Evolutionary conservation across 495 filamentous ascomycete genomes (phyloP), one percentile per base, ranked within the genome.

Genomic region (Apiosordaria backusii): DNA sequence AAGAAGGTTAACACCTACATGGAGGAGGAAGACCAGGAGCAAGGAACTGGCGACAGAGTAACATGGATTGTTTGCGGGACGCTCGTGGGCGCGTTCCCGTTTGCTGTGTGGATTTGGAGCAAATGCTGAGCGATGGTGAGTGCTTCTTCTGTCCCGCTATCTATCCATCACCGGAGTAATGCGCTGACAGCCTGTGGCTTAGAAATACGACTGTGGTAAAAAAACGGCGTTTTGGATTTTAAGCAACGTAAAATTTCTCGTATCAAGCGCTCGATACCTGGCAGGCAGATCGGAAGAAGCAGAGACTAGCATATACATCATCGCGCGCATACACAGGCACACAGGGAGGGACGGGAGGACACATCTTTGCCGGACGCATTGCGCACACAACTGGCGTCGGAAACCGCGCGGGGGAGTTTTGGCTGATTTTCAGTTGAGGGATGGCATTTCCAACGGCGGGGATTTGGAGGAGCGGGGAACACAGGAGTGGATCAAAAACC

Each of bases 1-100:
- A 64, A 55, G 10, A 45, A 67, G 21, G 65, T 75, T 21, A 75
- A 71, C 53, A 67, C 69, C 1, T 75, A 70, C 25, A 68, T 58
- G 16, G 65, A 75, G 2, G 71, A 70, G 35, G 65, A 72, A 24
- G 29, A 54, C 15, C 24, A 6, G 6, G 35, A 45, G 13, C 16
- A 27, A 2, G 24, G 21, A 5, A 61, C 45, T 24, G 54, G n/a
- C 19, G 22, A 55, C 23, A 45, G 21, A 23, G 22, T 23, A 29
- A 23, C 65, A 21, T 9, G 64, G 23, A 35, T 65, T 3, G 67
- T 68, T 4, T 50, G 50, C 52, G 69, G 50, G 19, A 59, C 57
- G 53, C 18, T 50, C 4, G 22, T 68, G 18, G 58, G 29, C n/a
- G 23, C 68, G 22, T 57, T 22, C n/a, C 45, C 66, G 24, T 50